These are phyloP conservation scores for Globisporangium acanthophoron DNA, from an alignment of 352 stramenopile genomes.

Conservation along the genomic window DNA sequence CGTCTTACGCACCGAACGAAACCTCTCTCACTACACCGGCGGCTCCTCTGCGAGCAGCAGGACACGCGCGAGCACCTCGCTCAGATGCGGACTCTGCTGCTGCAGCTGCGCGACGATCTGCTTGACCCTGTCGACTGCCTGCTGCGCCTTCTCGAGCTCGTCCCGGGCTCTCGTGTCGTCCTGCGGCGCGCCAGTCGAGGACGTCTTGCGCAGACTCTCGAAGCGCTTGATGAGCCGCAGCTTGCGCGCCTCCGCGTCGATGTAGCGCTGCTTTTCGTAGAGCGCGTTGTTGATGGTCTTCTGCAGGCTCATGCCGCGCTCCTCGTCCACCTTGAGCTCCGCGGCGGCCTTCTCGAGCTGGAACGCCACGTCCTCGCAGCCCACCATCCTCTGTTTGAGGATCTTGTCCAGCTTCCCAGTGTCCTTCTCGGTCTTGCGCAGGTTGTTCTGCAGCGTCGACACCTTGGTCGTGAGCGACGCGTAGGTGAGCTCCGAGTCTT, in stretches of 20 bases:
- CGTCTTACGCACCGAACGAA: no score
- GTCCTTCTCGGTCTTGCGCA: slow-evolving; percentile 68
- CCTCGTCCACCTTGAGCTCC: slow-evolving; percentile 78
- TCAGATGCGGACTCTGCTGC: slow-evolving; percentile 68
- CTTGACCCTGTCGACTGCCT: slow-evolving; percentile 44
- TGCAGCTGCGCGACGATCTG: slow-evolving; percentile 55
- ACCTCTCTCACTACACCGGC: slow-evolving; percentile 6
- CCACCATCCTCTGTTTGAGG: slow-evolving; percentile 54
- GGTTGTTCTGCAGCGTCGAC: slow-evolving; percentile 65
- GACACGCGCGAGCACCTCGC: slow-evolving; percentile 80
- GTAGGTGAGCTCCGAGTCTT: slow-evolving; percentile 80
- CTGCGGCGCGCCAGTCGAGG: slow-evolving; percentile 22
- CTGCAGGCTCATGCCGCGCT: slow-evolving; percentile 61
- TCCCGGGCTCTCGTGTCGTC: slow-evolving; percentile 48
- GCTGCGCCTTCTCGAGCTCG: slow-evolving; percentile 44
- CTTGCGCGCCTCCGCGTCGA: slow-evolving; percentile 68
- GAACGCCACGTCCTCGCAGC: slow-evolving; percentile 62
- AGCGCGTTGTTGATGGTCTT: slow-evolving; percentile 79
- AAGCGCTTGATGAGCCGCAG: slow-evolving; percentile 68
- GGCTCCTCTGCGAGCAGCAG: slow-evolving; percentile 74
- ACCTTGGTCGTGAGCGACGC: slow-evolving; percentile 84
- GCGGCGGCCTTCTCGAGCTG: slow-evolving; percentile 70
- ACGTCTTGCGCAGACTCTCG: slow-evolving; percentile 40
- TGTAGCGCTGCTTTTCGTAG: slow-evolving; percentile 90
- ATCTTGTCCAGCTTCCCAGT: slow-evolving; percentile 52